These are phyloP conservation scores for Zymoseptoria tritici DNA, from an alignment of 2,329 filamentous ascomycete genomes.

Conservation along the genomic window DNA sequence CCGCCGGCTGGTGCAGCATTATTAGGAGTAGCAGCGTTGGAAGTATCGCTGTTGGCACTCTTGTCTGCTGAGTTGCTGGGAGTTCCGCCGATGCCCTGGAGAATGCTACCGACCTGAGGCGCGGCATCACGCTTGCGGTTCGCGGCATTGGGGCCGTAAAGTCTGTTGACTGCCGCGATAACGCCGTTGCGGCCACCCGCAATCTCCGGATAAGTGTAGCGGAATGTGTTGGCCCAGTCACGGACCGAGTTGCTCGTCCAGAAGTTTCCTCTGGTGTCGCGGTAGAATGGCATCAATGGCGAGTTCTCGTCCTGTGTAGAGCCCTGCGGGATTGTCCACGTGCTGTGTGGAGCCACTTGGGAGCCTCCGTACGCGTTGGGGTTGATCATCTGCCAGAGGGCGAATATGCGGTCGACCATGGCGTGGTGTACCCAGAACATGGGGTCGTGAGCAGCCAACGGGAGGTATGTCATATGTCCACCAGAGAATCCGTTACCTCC, in stretches of 20 bases:
- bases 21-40: neutral
- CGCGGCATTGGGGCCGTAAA: slow-evolving; percentile 44
- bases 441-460: slow-evolving; percentile 68
- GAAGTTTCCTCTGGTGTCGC: slow-evolving; percentile 50
- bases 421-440: slow-evolving; percentile 68
- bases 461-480: slow-evolving; percentile 64
- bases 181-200: slow-evolving; percentile 46
- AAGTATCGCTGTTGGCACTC: neutral
- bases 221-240: slow-evolving; percentile 57
- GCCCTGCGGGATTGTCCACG: slow-evolving; percentile 53
- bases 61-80: neutral
- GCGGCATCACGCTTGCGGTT: slow-evolving; percentile 1
- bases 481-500: slow-evolving; percentile 10
- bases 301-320: slow-evolving; percentile 33
- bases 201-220: slow-evolving; percentile 69
- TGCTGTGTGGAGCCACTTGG: slow-evolving; percentile 46
- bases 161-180: slow-evolving; percentile 38
- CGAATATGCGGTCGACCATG: slow-evolving; percentile 67
- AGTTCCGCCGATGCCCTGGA: neutral
- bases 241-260: slow-evolving; percentile 61
- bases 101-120: neutral
- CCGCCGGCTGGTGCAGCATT: neutral
- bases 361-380: slow-evolving; percentile 60
- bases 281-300: slow-evolving; percentile 52
- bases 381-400: slow-evolving; percentile 71